phyloP scores from a whole-genome alignment of 805 yeast genomes.

The Monosporozyma siamensis region DNA sequence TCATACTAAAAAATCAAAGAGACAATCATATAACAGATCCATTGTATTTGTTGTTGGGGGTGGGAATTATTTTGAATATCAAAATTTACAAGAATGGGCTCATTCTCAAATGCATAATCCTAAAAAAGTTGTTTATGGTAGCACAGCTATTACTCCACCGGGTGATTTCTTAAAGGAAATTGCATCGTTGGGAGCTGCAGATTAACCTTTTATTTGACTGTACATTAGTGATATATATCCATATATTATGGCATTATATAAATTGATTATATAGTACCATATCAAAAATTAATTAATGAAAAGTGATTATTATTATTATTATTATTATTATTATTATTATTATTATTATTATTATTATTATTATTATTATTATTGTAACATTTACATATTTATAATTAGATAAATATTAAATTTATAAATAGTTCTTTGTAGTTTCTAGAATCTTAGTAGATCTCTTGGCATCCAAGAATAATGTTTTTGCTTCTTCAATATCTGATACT shows the following conservation, averaged over 20 bases:
- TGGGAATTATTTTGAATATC: conserved; percentile 89
- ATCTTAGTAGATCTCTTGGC: conserved; percentile 71
- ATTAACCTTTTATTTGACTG: conserved; percentile 1
- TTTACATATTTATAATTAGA: no score
- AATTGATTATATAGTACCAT: no score
- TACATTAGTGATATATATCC: neutral
- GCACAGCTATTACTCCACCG: conserved; percentile 70
- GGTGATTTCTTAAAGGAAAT: conserved; percentile 60
- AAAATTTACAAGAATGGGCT: conserved; percentile 87
- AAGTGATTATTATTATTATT: no score
- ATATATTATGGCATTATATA: no score
- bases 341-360: no score
- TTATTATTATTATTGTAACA: no score
- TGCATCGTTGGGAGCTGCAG: conserved; percentile 36
- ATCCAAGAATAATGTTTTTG: conserved; percentile 75
- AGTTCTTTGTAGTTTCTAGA: conserved; percentile 33
- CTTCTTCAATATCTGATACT: conserved; percentile 71
- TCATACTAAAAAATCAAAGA: conserved; percentile 78
- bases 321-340: no score
- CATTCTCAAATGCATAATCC: conserved; percentile 32
- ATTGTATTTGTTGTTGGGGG: conserved; percentile 94
- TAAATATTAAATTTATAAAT: no score
- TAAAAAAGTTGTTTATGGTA: conserved; percentile 73
- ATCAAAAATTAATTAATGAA: no score
- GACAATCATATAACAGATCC: conserved; percentile 71